These are phyloP conservation scores for Dendrobium huoshanense DNA, from an alignment of 106 monocot genomes.

Conservation along the genomic window DNA sequence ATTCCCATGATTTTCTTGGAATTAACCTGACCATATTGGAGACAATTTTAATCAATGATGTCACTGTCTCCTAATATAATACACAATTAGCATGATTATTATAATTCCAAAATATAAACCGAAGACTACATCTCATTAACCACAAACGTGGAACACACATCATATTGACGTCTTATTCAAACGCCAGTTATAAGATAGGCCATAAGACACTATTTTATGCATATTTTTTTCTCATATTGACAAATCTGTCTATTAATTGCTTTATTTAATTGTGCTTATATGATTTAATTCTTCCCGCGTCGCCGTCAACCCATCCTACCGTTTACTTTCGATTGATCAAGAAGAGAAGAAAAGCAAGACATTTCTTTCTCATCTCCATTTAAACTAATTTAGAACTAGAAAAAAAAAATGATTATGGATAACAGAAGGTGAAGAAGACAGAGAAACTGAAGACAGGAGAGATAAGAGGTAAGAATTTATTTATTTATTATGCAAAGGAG, in stretches of 20 bases:
- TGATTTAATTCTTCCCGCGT: background rate
- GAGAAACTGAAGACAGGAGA: background rate
- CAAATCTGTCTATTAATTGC: background rate
- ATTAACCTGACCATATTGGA: too few relatives aligned
- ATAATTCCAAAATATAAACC: too few relatives aligned
- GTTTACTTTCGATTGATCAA: background rate
- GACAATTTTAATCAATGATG: too few relatives aligned
- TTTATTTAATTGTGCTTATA: background rate
- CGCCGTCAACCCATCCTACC: background rate
- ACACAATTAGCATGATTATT: too few relatives aligned
- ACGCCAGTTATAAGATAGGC: too few relatives aligned
- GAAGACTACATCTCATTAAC: too few relatives aligned
- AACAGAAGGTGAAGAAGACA: background rate
- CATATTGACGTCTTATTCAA: too few relatives aligned
- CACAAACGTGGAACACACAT: too few relatives aligned
- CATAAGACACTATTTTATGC: too few relatives aligned
- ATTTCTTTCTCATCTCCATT: background rate
- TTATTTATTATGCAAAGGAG: background rate
- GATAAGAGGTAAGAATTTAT: background rate
- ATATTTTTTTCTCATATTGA: background rate
- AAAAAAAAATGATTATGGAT: background rate
- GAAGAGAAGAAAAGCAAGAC: background rate
- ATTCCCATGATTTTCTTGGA: too few relatives aligned
- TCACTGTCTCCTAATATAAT: too few relatives aligned
- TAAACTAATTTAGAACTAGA: background rate